Percentiles rank a stretch among this genome's conserved stretches.
Conservation (phyloP, 768 basidiomycete species). For the Tulasnella calospora region DNA sequence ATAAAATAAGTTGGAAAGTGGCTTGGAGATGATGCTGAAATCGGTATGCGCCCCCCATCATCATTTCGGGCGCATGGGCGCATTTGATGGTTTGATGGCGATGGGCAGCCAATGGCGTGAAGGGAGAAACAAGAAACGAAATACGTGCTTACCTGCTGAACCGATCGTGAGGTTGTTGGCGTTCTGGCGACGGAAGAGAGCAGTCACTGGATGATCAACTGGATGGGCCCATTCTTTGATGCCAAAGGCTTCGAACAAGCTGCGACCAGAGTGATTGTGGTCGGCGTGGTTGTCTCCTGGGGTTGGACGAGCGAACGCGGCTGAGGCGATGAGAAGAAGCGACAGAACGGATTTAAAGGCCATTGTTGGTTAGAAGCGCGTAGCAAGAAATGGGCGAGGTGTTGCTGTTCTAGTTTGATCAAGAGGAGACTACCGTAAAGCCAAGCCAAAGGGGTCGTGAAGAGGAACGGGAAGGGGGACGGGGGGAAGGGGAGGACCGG, state of each 20-base stretch:
- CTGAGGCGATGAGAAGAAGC: background rate
- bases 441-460: background rate
- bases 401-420: too few species aligned
- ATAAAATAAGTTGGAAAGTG: background rate
- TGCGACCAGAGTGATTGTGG: background rate
- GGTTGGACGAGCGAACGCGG: slow-evolving; percentile 1
- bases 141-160: background rate
- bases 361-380: background rate
- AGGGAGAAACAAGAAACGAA: background rate
- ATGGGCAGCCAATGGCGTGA: background rate
- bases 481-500: background rate
- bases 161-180: background rate
- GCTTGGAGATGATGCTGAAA: background rate
- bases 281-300: background rate
- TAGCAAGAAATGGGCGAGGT: too few species aligned
- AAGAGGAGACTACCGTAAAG: background rate
- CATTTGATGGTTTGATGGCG: background rate
- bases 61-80: background rate
- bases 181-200: slow-evolving; percentile 3
- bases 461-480: background rate
- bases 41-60: background rate
- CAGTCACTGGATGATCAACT: background rate
- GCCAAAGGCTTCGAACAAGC: background rate
- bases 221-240: background rate
- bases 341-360: slow-evolving; percentile 5